phyloP scores from a whole-genome alignment of 2,329 filamentous ascomycete species.

The Pseudogymnoascus sp. region DNA sequence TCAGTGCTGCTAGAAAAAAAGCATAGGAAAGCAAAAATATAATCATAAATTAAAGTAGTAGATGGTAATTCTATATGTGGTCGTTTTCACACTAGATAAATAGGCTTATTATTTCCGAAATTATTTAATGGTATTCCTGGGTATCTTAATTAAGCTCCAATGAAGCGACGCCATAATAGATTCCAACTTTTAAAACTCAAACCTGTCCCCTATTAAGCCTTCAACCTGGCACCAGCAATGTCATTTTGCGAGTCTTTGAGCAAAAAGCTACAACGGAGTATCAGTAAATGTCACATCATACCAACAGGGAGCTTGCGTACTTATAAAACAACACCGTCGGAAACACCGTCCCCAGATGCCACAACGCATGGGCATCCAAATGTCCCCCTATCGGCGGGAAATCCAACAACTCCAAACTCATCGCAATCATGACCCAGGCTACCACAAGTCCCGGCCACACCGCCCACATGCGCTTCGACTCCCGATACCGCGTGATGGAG shows the following conservation, averaged over 20 bases:
- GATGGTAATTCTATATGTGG: neutral
- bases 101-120: neutral
- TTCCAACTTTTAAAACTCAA: neutral
- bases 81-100: neutral
- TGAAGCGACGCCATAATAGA: neutral
- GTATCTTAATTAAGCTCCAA: neutral
- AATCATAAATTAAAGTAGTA: neutral
- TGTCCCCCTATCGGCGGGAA: slow-evolving; percentile 77
- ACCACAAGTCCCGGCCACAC: slow-evolving; percentile 86
- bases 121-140: neutral
- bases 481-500: slow-evolving; percentile 63
- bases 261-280: slow-evolving; percentile 57
- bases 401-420: slow-evolving; percentile 93
- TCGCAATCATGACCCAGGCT: slow-evolving; percentile 81
- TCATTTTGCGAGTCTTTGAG: slow-evolving; percentile 80
- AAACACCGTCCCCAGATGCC: slow-evolving; percentile 87
- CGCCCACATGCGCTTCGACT: slow-evolving; percentile 67
- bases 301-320: slow-evolving; percentile 55
- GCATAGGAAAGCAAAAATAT: neutral
- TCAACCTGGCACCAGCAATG: slow-evolving; percentile 62
- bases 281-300: slow-evolving; percentile 11
- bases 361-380: slow-evolving; percentile 88
- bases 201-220: slow-evolving; percentile 41
- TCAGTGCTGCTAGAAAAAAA: neutral
- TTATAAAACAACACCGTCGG: slow-evolving; percentile 90